Evolutionary conservation across 352 stramenopile species (phyloP).

Genomic region (Globisporangium polare): DNA sequence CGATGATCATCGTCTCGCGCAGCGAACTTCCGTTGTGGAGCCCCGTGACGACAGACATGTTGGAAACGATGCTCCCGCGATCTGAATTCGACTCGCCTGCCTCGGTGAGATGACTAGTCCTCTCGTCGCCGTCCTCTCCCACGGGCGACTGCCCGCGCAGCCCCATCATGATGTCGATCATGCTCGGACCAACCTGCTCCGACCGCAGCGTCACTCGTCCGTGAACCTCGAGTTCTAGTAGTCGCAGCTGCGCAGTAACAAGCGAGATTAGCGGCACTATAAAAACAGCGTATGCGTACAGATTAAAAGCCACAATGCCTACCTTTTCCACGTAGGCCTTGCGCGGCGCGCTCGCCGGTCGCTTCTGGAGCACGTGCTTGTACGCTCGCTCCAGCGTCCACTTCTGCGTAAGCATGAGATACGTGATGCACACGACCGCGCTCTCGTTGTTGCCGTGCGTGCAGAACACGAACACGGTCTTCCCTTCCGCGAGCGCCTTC

Average conservation of each 20-base stretch:
- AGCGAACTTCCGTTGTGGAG: slow-evolving; percentile 50
- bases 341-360: slow-evolving; percentile 53
- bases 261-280: slow-evolving; percentile 8
- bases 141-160: slow-evolving; percentile 37
- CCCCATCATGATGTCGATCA: slow-evolving; percentile 73
- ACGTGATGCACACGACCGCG: slow-evolving; percentile 62
- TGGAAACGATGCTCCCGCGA: slow-evolving; percentile 56
- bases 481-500: slow-evolving; percentile 28
- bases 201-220: slow-evolving; percentile 57
- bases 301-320: no score
- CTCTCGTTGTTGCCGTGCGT: slow-evolving; percentile 73
- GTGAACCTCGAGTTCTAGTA: slow-evolving; percentile 53
- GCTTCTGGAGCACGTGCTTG: slow-evolving; percentile 54
- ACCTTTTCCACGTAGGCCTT: slow-evolving; percentile 68
- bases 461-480: slow-evolving; percentile 67
- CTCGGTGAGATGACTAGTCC: slow-evolving; percentile 42
- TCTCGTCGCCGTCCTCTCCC: slow-evolving; percentile 35
- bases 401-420: slow-evolving; percentile 50
- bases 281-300: no score
- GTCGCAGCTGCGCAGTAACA: slow-evolving; percentile 29
- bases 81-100: slow-evolving; percentile 37
- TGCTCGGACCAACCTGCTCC: slow-evolving; percentile 59
- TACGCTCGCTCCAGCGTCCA: slow-evolving; percentile 64
- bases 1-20: slow-evolving; percentile 64
- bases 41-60: slow-evolving; percentile 47